These are phyloP conservation scores for Kickxella alabastrina DNA, from an alignment of 192 early-diverging fungal species.

Conservation along the genomic window DNA sequence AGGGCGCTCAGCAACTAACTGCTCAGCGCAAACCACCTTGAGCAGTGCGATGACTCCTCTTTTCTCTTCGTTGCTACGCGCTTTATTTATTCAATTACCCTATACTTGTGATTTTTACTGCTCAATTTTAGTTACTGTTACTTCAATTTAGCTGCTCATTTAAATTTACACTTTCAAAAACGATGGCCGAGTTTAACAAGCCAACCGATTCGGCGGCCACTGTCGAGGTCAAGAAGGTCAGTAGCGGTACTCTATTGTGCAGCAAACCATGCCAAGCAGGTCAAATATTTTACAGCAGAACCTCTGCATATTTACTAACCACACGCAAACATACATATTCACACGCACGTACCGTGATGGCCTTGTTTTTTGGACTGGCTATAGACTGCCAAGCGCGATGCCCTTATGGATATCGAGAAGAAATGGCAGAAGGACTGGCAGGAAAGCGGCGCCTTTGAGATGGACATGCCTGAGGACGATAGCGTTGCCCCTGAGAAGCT, in stretches of 20 bases:
- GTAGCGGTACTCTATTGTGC: too few species aligned
- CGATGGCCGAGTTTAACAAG: conserved; percentile 3
- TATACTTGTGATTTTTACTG: neutral
- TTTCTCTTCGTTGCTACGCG: neutral
- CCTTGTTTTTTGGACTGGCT: neutral
- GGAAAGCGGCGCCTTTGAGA: conserved; percentile 70
- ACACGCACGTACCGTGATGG: neutral
- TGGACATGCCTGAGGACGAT: conserved; percentile 69
- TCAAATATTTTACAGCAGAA: too few species aligned
- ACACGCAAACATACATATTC: neutral
- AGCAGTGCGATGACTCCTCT: too few species aligned
- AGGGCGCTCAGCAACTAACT: too few species aligned
- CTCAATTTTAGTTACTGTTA: too few species aligned
- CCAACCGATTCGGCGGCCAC: too few species aligned
- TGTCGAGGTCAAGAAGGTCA: conserved; percentile 8
- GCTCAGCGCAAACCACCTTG: too few species aligned
- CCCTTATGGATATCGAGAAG: conserved; percentile 69
- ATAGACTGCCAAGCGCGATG: conserved; percentile 74
- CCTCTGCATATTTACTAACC: too few species aligned
- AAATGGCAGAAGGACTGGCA: conserved; percentile 80
- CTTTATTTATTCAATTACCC: neutral
- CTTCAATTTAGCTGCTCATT: neutral
- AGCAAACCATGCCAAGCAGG: too few species aligned
- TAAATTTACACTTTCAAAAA: neutral
- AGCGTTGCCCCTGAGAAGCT: conserved; percentile 53